phyloP scores from a whole-genome alignment of 148 eudicot species.

The Talinum fruticosum region DNA sequence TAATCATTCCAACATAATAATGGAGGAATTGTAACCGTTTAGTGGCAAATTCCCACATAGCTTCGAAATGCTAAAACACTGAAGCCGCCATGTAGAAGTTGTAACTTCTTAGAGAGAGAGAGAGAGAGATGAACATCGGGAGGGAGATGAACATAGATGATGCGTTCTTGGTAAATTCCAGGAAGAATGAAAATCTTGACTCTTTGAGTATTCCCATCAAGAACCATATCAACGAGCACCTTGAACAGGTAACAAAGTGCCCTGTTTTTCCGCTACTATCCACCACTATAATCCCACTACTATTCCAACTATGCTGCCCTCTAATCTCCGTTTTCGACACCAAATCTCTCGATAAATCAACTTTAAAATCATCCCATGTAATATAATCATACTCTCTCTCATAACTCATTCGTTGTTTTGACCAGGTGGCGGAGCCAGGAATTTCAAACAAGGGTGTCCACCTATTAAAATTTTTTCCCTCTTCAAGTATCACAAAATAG shows the following conservation, averaged over 20 bases:
- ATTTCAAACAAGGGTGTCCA: too few relatives aligned
- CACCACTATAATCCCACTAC: conserved; percentile 51
- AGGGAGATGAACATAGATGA: not conserved
- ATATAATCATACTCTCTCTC: conserved; percentile 24
- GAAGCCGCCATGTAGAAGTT: conserved; percentile 15
- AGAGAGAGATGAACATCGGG: too few relatives aligned
- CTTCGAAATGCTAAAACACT: conserved; percentile 21
- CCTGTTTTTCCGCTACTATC: conserved; percentile 66
- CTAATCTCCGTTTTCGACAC: conserved; percentile 25
- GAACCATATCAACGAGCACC: conserved; percentile 87
- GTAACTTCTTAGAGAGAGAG: not conserved
- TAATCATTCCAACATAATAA: too few relatives aligned
- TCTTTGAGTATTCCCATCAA: conserved; percentile 52
- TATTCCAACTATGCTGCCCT: conserved; percentile 16
- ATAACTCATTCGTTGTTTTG: too few relatives aligned
- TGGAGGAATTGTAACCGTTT: not conserved
- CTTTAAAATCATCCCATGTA: conserved; percentile 60
- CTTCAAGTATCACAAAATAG: too few relatives aligned
- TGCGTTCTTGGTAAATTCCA: conserved; percentile 74
- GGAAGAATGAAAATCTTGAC: conserved; percentile 73
- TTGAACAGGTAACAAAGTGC: conserved; percentile 66
- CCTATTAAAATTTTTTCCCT: too few relatives aligned
- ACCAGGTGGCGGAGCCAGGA: too few relatives aligned
- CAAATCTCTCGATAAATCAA: conserved; percentile 30
- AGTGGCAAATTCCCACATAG: conserved; percentile 28